These are phyloP conservation scores for Linnemannia schmuckeri DNA, from an alignment of 192 early-diverging fungal genomes.

Conservation along the genomic window DNA sequence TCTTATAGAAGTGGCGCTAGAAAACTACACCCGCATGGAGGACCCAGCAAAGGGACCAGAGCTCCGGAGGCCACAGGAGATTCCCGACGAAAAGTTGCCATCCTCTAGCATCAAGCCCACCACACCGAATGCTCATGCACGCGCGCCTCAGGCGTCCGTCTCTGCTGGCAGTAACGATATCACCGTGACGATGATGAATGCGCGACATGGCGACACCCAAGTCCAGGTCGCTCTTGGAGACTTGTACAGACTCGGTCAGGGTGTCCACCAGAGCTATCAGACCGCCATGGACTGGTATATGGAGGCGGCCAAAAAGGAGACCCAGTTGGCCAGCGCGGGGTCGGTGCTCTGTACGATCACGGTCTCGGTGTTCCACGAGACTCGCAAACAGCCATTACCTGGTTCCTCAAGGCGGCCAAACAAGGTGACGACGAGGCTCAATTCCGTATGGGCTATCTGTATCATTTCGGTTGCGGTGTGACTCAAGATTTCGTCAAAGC, in stretches of 20 bases:
- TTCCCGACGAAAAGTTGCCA: not conserved
- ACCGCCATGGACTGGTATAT: not conserved
- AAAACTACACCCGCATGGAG: not conserved
- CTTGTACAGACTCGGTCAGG: not conserved
- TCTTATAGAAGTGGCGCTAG: not conserved
- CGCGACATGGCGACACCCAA: not conserved
- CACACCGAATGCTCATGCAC: not conserved
- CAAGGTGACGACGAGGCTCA: not conserved
- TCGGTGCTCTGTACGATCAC: not conserved
- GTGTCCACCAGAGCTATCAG: not conserved
- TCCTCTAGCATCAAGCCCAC: not conserved
- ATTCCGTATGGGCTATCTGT: not conserved
- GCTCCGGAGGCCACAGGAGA: not conserved
- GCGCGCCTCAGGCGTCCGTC: not conserved
- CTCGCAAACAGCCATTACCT: not conserved
- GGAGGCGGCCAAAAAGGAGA: not conserved
- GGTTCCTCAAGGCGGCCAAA: not conserved
- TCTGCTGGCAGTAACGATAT: not conserved
- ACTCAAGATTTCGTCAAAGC: not conserved
- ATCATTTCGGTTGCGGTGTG: not conserved
- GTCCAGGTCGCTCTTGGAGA: not conserved
- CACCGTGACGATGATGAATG: not conserved
- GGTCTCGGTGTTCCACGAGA: not conserved
- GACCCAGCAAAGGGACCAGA: not conserved
- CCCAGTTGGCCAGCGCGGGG: not conserved